These are phyloP conservation scores for Apiotrichum mycotoxinovorans DNA, from an alignment of 1,284 basidiomycete genomes.

Conservation along the genomic window DNA sequence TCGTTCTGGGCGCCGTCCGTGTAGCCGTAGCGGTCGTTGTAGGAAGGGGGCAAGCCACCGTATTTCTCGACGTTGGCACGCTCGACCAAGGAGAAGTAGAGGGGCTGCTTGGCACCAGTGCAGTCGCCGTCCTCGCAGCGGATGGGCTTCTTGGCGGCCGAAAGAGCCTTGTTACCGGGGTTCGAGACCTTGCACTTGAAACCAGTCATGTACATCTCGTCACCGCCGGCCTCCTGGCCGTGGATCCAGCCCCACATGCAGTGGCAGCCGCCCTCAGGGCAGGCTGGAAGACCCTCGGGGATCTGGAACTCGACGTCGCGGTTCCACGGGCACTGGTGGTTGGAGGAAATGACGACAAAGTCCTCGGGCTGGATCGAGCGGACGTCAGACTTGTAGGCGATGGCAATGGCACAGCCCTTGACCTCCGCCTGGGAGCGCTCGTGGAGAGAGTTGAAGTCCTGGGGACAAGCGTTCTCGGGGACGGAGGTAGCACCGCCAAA, in stretches of 20 bases:
- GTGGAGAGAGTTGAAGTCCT: background rate
- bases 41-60: constrained; percentile 43
- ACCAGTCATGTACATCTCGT: constrained; percentile 35
- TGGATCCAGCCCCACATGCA: constrained; percentile 70
- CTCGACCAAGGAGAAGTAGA: constrained; percentile 43
- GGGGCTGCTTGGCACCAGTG: constrained; percentile 34
- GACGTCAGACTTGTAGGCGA: constrained; percentile 63
- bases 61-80: constrained; percentile 42
- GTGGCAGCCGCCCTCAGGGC: constrained; percentile 60
- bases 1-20: constrained; percentile 51
- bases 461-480: background rate
- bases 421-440: constrained; percentile 23
- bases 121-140: constrained; percentile 23
- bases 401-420: constrained; percentile 52
- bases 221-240: constrained; percentile 30
- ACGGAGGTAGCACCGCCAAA: background rate
- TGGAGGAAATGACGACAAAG: constrained; percentile 66
- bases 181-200: constrained; percentile 45
- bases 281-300: constrained; percentile 64
- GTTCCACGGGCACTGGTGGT: constrained; percentile 67
- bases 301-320: constrained; percentile 61
- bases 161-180: constrained; percentile 18
- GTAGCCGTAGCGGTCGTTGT: constrained; percentile 48
- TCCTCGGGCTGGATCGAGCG: constrained; percentile 60
- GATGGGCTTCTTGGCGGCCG: constrained; percentile 27